phyloP scores from a whole-genome alignment of 2,329 filamentous ascomycete species.

The Apiospora phragmitis region DNA sequence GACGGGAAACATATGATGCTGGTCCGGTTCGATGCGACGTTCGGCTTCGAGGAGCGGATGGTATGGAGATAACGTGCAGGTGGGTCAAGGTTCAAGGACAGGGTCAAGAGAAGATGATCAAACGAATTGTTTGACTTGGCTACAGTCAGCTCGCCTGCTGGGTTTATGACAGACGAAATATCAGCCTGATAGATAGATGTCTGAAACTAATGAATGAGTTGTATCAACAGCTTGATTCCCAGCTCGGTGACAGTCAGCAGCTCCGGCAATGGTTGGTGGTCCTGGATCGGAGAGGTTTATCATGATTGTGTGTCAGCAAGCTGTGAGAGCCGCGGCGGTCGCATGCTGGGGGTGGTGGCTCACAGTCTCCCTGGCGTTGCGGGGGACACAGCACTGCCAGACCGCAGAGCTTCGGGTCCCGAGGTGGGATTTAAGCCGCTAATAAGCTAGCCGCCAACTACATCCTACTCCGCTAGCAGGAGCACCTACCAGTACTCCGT shows the following conservation, averaged over 20 bases:
- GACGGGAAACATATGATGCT: not conserved
- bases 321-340: not conserved
- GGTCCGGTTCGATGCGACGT: not conserved
- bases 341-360: not conserved
- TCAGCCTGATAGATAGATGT: not conserved
- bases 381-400: not conserved
- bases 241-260: not conserved
- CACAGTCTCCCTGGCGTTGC: not conserved
- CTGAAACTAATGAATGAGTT: not conserved
- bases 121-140: not conserved
- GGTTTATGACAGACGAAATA: not conserved
- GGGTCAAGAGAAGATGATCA: not conserved
- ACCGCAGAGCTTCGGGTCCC: not conserved
- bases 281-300: not conserved
- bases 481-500: slow-evolving; percentile 4
- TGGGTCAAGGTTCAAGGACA: slow-evolving; percentile 1
- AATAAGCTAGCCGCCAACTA: not conserved
- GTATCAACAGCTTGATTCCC: not conserved
- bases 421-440: slow-evolving; percentile 2
- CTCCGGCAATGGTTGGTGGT: not conserved
- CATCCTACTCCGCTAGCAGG: not conserved
- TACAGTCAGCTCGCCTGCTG: not conserved
- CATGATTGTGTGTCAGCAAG: not conserved
- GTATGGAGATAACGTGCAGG: not conserved
- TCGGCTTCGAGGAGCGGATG: not conserved